phyloP scores from a whole-genome alignment of 495 filamentous ascomycete genomes.

The Paragyromitra xinjiangensis region DNA sequence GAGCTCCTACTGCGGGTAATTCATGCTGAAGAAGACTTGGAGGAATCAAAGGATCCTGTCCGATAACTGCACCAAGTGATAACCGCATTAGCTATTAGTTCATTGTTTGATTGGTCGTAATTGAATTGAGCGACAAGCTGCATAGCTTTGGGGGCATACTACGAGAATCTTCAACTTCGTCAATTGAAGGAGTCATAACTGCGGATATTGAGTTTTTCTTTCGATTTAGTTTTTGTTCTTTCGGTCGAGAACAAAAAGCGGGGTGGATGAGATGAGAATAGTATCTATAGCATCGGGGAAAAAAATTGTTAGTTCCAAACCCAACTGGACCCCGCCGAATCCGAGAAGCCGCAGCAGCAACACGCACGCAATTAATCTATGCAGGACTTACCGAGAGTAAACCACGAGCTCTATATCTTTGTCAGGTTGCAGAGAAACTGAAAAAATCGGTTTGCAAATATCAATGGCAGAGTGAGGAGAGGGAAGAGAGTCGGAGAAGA shows the following conservation, averaged over 20 bases:
- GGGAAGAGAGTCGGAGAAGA: not conserved
- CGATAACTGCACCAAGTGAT: conserved; percentile 72
- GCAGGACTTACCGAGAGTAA: conserved; percentile 38
- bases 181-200: conserved; percentile 50
- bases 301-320: conserved; percentile 35
- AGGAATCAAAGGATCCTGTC: conserved; percentile 93
- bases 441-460: not conserved
- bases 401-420: conserved; percentile 6
- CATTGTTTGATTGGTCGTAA: conserved; percentile 12
- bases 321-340: conserved; percentile 31
- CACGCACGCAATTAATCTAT: conserved; percentile 19
- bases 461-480: conserved; percentile 25
- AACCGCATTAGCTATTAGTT: conserved; percentile 30
- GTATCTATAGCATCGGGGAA: conserved; percentile 27
- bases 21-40: conserved; percentile 88
- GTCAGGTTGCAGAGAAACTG: not conserved
- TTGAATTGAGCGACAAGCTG: conserved; percentile 13
- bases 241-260: conserved; percentile 6
- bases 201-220: conserved; percentile 10
- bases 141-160: conserved; percentile 39
- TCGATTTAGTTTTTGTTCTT: conserved; percentile 12
- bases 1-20: conserved; percentile 76
- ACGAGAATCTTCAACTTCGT: conserved; percentile 54
- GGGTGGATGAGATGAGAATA: conserved; percentile 36
- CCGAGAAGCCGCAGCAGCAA: conserved; percentile 21